Evolutionary conservation across 108 stramenopile species (phyloP), one percentile per base, ranked within the genome.

Genomic region (Fistulifera solaris): DNA sequence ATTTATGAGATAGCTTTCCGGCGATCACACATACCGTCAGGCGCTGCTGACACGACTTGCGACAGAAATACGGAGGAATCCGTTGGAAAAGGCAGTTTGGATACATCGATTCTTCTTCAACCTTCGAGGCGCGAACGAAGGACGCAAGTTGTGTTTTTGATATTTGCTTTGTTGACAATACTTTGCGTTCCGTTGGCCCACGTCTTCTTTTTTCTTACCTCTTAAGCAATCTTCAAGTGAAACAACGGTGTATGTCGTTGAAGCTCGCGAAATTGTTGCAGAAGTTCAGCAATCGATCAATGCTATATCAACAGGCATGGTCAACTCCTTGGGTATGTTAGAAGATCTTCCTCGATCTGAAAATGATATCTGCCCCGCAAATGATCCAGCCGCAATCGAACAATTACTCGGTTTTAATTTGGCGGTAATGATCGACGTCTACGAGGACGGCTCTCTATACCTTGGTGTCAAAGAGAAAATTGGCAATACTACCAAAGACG

Each of bases 141-240:
- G 54, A 75, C 73, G 48, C 58, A 63, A 49, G 14, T 61, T 3
- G 49, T 42, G 13, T 75, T 75, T 27, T 26, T 75, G 7, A 4
- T 68, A 1, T 63, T 58, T 27, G 58, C 59, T 14, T 25, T 63
- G 31, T 43, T 75, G 8, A 27, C 64, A n/a, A 49, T 68, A 47
- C 16, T 61, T 28, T 62, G 60, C 40, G 63, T 64, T 11, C 67
- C 67, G 17, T 24, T 65, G 16, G 54, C 51, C 28, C 43, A 68
- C 19, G 45, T 65, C 21, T 50, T 58, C 13, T 48, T 60, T n/a
- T 27, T 68, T 62, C 54, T 59, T 48, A 27, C 64, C 67, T 13
- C 26, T 75, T 40, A 52, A 58, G 42, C 46, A 65, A 31, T 42
- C 59, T 0, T 40, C 60, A 7, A 39, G 58, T 14, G 23, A 48